Conservation (phyloP, 78 protist genomes). For the Dictyostelium firmibasis region DNA sequence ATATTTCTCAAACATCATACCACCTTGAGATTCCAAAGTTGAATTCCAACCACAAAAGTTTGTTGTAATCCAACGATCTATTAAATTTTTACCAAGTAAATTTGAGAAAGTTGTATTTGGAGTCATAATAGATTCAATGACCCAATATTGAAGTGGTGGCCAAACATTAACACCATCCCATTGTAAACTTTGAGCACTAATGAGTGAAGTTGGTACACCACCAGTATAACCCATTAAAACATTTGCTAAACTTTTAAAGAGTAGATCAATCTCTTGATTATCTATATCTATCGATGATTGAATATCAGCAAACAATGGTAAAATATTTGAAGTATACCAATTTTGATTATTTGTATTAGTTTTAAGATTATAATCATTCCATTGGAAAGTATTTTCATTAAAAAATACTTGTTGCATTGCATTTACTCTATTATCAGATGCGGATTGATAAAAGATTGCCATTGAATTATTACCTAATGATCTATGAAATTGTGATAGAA, state of each 20-base stretch:
- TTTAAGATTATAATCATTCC: constrained; percentile 46
- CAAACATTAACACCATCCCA: constrained; percentile 86
- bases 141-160: constrained; percentile 84
- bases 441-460: background rate
- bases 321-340: constrained; percentile 2
- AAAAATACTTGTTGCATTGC: constrained; percentile 58
- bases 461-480: background rate
- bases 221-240: constrained; percentile 23
- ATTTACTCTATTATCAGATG: background rate
- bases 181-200: constrained; percentile 47
- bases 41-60: constrained; percentile 51
- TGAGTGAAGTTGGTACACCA: constrained; percentile 71
- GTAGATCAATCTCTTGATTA: background rate
- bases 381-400: background rate
- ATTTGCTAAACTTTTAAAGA: background rate
- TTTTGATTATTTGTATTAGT: background rate
- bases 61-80: constrained; percentile 35
- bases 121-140: background rate
- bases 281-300: background rate
- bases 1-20: constrained; percentile 84
- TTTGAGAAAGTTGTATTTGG: background rate
- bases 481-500: background rate
- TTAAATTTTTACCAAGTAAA: background rate
- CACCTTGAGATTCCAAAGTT: constrained; percentile 36
- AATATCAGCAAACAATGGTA: constrained; percentile 70